Percentiles rank a stretch among this genome's conserved stretches.
Evolutionary conservation across 495 filamentous ascomycete genomes (phyloP).

Genomic region (Penicillium alfredii): DNA sequence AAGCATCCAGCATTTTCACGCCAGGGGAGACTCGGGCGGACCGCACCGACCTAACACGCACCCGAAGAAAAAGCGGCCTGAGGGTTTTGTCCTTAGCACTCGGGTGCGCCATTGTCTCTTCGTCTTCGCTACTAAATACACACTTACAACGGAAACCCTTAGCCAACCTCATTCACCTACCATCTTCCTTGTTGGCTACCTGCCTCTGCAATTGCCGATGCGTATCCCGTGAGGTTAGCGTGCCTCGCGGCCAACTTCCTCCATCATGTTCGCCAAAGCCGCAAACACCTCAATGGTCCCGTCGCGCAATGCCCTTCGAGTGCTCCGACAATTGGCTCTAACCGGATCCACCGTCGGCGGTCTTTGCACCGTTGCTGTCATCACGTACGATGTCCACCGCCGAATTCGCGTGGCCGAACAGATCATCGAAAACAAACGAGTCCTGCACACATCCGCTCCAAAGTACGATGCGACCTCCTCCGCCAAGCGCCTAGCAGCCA

Average conservation of each 20-base stretch:
- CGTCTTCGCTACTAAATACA: too few relatives aligned
- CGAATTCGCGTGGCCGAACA: constrained; percentile 37
- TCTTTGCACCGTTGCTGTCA: constrained; percentile 36
- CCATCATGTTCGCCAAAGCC: constrained; percentile 31
- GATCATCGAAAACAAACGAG: constrained; percentile 41
- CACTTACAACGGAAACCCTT: too few relatives aligned
- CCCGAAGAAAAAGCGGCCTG: too few relatives aligned
- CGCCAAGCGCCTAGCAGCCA: constrained; percentile 31
- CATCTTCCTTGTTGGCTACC: too few relatives aligned
- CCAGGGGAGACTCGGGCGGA: too few relatives aligned
- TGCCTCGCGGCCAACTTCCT: constrained; percentile 24
- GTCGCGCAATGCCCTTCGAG: constrained; percentile 42
- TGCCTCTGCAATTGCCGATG: constrained; percentile 6
- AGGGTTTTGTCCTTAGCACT: too few relatives aligned
- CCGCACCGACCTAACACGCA: too few relatives aligned
- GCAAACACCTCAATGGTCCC: constrained; percentile 31
- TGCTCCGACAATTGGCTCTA: constrained; percentile 39
- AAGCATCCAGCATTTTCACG: too few relatives aligned
- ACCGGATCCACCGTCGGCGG: constrained; percentile 38
- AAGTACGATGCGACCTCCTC: constrained; percentile 42
- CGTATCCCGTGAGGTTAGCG: too few relatives aligned
- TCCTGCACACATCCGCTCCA: constrained; percentile 38
- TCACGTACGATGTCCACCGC: constrained; percentile 41
- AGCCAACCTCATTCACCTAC: too few relatives aligned
- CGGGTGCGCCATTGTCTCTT: too few relatives aligned